These are phyloP conservation scores for Fusarium sp. DNA, from an alignment of 2,329 filamentous ascomycete species.

Conservation along the genomic window DNA sequence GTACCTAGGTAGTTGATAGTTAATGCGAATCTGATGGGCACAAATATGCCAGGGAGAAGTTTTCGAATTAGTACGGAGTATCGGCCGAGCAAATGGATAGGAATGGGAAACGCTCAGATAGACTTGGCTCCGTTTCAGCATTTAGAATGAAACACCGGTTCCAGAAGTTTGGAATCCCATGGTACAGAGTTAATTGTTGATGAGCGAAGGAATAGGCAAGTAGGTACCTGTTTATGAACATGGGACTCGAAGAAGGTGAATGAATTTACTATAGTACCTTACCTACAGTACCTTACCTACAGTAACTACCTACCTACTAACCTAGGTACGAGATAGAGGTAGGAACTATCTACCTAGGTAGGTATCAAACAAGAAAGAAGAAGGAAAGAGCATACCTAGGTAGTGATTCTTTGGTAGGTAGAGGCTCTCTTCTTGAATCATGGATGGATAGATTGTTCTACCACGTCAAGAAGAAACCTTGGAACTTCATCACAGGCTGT, in stretches of 20 bases:
- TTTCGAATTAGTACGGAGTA: slow-evolving; percentile 5
- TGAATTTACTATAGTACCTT: background rate
- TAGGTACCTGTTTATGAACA: background rate
- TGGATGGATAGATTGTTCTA: background rate
- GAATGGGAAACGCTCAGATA: background rate
- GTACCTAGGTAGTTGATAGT: background rate
- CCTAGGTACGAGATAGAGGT: background rate
- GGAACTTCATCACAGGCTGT: background rate
- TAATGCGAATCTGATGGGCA: background rate
- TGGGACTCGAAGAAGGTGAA: background rate
- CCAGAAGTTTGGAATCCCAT: slow-evolving; percentile 12
- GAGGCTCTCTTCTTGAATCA: background rate
- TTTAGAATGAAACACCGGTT: slow-evolving; percentile 1
- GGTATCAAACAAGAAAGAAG: background rate
- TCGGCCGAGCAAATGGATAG: background rate
- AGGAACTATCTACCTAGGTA: background rate
- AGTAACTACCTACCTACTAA: too few species aligned
- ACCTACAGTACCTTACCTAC: background rate
- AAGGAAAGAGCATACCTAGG: background rate
- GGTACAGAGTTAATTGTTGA: slow-evolving; percentile 6
- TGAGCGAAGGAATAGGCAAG: background rate
- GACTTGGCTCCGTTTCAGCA: slow-evolving; percentile 28
- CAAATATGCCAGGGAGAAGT: background rate
- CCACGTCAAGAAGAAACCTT: background rate
- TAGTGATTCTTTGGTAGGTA: background rate